These are phyloP conservation scores for Boeremia exigua DNA, from an alignment of 2,329 filamentous ascomycete genomes.

Conservation along the genomic window DNA sequence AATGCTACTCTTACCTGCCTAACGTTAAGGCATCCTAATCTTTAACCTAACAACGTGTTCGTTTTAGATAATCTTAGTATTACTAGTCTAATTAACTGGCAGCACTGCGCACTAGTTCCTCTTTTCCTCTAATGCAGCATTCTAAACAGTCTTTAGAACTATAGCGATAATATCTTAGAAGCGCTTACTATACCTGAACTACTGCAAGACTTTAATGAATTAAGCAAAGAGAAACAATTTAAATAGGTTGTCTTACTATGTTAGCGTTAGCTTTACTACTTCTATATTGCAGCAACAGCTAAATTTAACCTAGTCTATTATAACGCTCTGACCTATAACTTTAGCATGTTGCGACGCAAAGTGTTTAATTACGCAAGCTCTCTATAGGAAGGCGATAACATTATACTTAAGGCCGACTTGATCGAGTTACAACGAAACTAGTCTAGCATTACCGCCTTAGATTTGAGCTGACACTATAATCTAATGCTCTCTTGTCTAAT, in stretches of 20 bases:
- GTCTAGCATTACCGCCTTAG: not conserved
- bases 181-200: slow-evolving; percentile 28
- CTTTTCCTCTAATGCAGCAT: slow-evolving; percentile 49
- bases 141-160: slow-evolving; percentile 51
- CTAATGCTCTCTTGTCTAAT: no score
- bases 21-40: slow-evolving; percentile 44
- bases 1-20: slow-evolving; percentile 22
- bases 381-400: slow-evolving; percentile 43
- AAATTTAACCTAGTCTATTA: slow-evolving; percentile 37
- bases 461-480: no score
- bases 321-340: slow-evolving; percentile 30
- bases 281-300: slow-evolving; percentile 33
- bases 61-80: slow-evolving; percentile 23
- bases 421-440: slow-evolving; percentile 32
- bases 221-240: slow-evolving; percentile 31
- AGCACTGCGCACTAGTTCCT: slow-evolving; percentile 47
- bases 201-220: slow-evolving; percentile 24
- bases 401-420: no score
- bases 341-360: slow-evolving; percentile 30
- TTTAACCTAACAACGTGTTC: slow-evolving; percentile 39
- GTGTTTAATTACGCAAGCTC: slow-evolving; percentile 33
- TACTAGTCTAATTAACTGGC: slow-evolving; percentile 52
- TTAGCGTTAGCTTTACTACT: slow-evolving; percentile 35
- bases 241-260: slow-evolving; percentile 35
- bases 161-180: slow-evolving; percentile 41